Evolutionary conservation across 768 basidiomycete species (phyloP).

Genomic region (Mycena alexandri): DNA sequence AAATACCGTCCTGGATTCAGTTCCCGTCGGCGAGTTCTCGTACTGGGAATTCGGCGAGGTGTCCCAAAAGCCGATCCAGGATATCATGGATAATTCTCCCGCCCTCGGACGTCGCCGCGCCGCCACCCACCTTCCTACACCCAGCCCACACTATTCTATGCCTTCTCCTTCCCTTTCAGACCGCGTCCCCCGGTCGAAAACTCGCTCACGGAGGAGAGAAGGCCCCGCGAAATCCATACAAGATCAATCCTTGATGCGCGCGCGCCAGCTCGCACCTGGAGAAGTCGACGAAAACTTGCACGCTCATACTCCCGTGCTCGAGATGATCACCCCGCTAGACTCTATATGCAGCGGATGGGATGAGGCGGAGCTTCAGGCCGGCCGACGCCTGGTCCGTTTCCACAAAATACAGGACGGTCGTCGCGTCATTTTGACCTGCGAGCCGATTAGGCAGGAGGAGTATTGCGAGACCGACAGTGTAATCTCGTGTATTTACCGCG

Average conservation of each 20-base stretch:
- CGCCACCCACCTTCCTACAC: slow-evolving; percentile 32
- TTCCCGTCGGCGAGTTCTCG: slow-evolving; percentile 79
- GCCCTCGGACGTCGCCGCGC: slow-evolving; percentile 32
- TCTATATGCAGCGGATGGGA: slow-evolving; percentile 70
- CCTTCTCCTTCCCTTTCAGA: slow-evolving; percentile 41
- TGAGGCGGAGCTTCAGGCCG: slow-evolving; percentile 71
- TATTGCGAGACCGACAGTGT: slow-evolving; percentile 83
- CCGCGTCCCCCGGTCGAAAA: slow-evolving; percentile 34
- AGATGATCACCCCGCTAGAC: slow-evolving; percentile 70
- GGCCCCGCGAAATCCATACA: slow-evolving; percentile 45
- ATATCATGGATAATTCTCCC: slow-evolving; percentile 16
- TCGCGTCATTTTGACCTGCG: slow-evolving; percentile 82
- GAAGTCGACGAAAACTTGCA: slow-evolving; percentile 56
- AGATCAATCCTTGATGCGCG: slow-evolving; percentile 57
- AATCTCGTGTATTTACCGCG: slow-evolving; percentile 94
- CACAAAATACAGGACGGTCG: slow-evolving; percentile 82
- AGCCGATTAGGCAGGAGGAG: slow-evolving; percentile 78
- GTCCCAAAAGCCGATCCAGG: slow-evolving; percentile 25
- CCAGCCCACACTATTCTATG: slow-evolving; percentile 30
- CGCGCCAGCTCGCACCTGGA: slow-evolving; percentile 49
- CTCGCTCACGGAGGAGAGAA: slow-evolving; percentile 25
- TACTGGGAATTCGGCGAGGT: slow-evolving; percentile 65
- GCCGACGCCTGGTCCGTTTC: slow-evolving; percentile 91
- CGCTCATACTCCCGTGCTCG: slow-evolving; percentile 69
- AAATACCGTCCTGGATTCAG: slow-evolving; percentile 69